A percentile compares a stretch with the other conserved stretches of the same genome.
phyloP scores from a whole-genome alignment of 352 stramenopile genomes.

The Pythium brachiatum region DNA sequence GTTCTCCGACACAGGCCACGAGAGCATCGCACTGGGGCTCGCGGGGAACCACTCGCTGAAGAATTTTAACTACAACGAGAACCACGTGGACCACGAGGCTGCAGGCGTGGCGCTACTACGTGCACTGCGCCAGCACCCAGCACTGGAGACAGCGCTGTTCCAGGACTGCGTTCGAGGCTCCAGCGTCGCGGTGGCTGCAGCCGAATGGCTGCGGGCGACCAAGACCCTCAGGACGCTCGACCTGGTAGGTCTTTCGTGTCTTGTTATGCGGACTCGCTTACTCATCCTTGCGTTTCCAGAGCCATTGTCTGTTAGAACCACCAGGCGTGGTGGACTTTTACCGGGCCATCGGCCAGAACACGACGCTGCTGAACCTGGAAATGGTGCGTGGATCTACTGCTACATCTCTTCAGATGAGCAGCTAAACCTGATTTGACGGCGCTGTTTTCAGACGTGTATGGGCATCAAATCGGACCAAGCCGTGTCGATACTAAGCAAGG shows the following conservation, averaged over 20 bases:
- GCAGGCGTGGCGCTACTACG: constrained; percentile 33
- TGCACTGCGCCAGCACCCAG: constrained; percentile 33
- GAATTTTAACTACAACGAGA: constrained; percentile 59
- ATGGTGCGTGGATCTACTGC: constrained; percentile 36
- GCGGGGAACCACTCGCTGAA: constrained; percentile 43
- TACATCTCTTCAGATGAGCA: neutral
- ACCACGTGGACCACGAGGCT: constrained; percentile 41
- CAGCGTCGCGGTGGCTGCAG: constrained; percentile 30
- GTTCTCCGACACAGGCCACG: constrained; percentile 20
- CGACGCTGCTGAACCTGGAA: constrained; percentile 46
- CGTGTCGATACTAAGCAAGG: constrained; percentile 44
- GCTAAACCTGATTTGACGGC: neutral
- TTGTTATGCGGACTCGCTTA: neutral
- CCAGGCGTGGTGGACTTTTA: constrained; percentile 63
- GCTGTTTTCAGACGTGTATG: constrained; percentile 47
- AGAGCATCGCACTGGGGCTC: constrained; percentile 45
- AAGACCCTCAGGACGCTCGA: constrained; percentile 46
- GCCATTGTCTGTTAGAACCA: constrained; percentile 56
- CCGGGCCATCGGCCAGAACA: constrained; percentile 44
- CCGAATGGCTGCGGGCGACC: constrained; percentile 28
- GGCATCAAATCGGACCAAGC: constrained; percentile 65
- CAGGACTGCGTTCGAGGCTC: constrained; percentile 51
- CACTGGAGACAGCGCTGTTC: constrained; percentile 52
- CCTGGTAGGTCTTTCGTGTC: constrained; percentile 40
- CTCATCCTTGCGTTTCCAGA: constrained; percentile 27